Base-by-base conservation (phyloP, 2,329 filamentous ascomycete genomes). In the Aspergillus ruber region DNA sequence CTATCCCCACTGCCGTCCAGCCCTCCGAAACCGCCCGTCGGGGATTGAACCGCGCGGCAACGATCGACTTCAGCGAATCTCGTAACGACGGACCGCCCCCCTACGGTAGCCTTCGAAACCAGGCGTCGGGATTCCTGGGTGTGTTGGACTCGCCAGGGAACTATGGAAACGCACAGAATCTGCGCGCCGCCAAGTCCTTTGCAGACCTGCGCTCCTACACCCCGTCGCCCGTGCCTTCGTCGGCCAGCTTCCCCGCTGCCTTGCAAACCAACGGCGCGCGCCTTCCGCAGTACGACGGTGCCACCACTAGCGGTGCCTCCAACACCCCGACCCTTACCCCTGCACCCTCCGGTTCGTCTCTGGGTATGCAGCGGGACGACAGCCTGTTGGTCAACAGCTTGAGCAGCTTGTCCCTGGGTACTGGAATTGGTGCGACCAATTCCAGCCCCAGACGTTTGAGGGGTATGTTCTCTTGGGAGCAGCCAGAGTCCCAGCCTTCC, bases 151-250 rank as follows among this genome's bases (percentile, higher is more conserved):
- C 88, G 38, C 62, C 88, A 81, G 71, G 72, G 54, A 78, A 78
- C 43, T 75, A 84, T 50, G 83, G 84, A 27, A 81, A 86, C 42
- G 85, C 77, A 48, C 81, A 88, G 64, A 91, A 91, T 61, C 81
- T 98, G 32, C 85, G 93, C 39, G 88, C 88, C 23, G 93, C 91
- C 52, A 97, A 97, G 75, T 97, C 91, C 44, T 96, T 96, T 66
- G 93, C 91, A 32, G 93, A 98, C 65, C 74, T 98, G 54, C 86
- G 91, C 55, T 95, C 90, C 1, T 95, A 94, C 71, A 96, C 90
- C 13, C 91, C 91, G 9, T 97, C 91, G 58, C 91, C 93, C 5
- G 91, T 88, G 3, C 85, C 85, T 6, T 95, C 93, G 10, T 89
- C 88, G 15, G 88, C 88, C 5, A 94, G 89, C 74, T 95, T 94